Evolutionary conservation across 2,329 filamentous ascomycete species (phyloP), one percentile per base, ranked within the genome.

Genomic region (Orbilia blumenaviensis): DNA sequence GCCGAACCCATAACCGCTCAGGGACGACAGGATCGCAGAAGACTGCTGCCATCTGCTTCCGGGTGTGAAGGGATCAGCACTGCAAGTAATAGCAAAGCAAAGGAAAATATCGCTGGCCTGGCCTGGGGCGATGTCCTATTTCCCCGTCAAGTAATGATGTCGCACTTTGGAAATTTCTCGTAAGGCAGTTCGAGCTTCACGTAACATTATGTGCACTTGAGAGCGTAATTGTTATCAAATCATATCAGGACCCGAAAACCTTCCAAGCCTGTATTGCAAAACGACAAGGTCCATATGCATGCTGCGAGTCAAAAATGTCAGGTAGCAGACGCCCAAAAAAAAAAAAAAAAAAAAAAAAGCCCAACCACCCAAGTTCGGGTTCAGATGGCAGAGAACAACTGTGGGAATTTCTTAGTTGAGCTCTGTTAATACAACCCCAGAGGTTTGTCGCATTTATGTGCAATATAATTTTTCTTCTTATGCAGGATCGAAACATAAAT

Each of bases 1-100:
- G 71, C 63, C 63, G 71, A 60, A 61, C 18, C n/a, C n/a, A 18
- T 27, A 16, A 54, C 12, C 32, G 7, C 21, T 34, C 48, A 54
- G 48, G 52, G 61, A 46, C 44, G 50, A 63, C 54, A 12, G 21
- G 63, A 67, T 75, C 69, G 63, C 62, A 52, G 50, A 67, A 75
- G 38, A 54, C 54, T 32, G 56, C 54, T 44, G 25, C 34, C 44
- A 67, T 75, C 54, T 66, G 42, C 10, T 38, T 14, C 46, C 46
- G 14, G 12, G 42, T 29, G 42, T 27, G 62, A 63, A 48, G 25
- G 61, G 72, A 76, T 76, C 64, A 60, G 64, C 64, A 64, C 56
- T 76, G 72, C 72, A 69, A 52, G 54, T 46, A 68, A 58, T 69
- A 36, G 42, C 36, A 29, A 23, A 38, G n/a, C 9, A 48, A 27